These are phyloP conservation scores for Lactuca saligna DNA, from an alignment of 129 eudicot species.

Conservation along the genomic window DNA sequence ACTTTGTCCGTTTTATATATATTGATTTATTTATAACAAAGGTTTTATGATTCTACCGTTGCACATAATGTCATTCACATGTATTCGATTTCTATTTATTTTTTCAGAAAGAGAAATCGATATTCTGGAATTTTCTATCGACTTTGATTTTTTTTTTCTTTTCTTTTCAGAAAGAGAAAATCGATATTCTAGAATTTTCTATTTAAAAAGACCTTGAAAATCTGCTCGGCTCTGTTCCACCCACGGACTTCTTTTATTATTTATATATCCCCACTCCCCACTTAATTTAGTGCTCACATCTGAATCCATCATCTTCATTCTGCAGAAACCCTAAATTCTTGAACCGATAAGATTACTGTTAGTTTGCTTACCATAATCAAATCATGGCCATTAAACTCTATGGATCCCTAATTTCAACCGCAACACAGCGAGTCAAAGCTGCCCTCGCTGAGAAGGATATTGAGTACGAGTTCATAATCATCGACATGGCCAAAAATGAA, in stretches of 20 bases:
- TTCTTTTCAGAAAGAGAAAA: neutral
- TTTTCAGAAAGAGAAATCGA: no score
- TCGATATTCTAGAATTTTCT: neutral
- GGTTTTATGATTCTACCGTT: no score
- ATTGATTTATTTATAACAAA: no score
- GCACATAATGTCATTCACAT: no score
- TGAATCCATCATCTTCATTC: neutral
- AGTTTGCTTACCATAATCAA: neutral
- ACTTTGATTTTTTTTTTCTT: no score
- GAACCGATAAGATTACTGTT: no score
- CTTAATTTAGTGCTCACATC: neutral
- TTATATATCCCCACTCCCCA: neutral
- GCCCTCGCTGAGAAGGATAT: conserved; percentile 54
- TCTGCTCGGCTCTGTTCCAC: neutral
- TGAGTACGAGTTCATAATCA: conserved; percentile 37
- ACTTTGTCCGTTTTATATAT: no score
- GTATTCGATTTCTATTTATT: no score
- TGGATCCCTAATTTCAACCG: conserved; percentile 40
- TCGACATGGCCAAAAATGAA: conserved; percentile 36
- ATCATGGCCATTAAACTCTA: conserved; percentile 51
- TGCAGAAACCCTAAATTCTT: neutral
- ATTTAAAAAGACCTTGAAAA: no score
- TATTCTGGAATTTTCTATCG: no score
- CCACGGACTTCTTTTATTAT: no score
- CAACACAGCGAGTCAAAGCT: conserved; percentile 43